Percentiles rank a stretch among this genome's conserved stretches.
Evolutionary conservation across 768 basidiomycete species (phyloP).

Genomic region (Punctularia strigosozonata): DNA sequence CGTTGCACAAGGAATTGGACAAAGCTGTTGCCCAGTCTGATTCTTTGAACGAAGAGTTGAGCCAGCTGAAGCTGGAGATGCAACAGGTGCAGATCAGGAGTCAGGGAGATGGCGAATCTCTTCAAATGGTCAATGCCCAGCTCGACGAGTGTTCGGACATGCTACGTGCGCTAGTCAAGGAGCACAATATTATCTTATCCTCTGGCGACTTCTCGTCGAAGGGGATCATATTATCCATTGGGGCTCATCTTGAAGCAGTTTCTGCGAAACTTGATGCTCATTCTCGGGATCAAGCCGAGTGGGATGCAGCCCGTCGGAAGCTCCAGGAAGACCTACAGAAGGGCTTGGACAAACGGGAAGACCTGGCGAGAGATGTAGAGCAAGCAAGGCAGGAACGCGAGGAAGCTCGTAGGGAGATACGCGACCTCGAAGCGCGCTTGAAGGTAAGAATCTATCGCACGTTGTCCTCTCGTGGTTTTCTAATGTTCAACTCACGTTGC

Average conservation of each 20-base stretch:
- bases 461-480: no score
- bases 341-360: slow-evolving; percentile 34
- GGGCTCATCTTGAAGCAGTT: slow-evolving; percentile 38
- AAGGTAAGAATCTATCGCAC: slow-evolving; percentile 18
- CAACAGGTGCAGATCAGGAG: no score
- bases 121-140: neutral
- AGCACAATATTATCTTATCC: slow-evolving; percentile 1
- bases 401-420: slow-evolving; percentile 28
- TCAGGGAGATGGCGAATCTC: no score
- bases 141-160: neutral
- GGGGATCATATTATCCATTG: slow-evolving; percentile 35
- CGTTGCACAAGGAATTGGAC: neutral
- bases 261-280: slow-evolving; percentile 31
- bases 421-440: slow-evolving; percentile 24
- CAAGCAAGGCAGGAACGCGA: slow-evolving; percentile 40
- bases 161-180: neutral
- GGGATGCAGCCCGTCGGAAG: slow-evolving; percentile 30
- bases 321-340: slow-evolving; percentile 38
- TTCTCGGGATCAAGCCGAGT: slow-evolving; percentile 32
- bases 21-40: neutral
- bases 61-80: no score
- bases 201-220: slow-evolving; percentile 38
- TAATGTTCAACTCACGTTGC: neutral
- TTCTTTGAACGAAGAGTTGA: no score
- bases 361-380: slow-evolving; percentile 40